These are phyloP conservation scores for Russula sp. DNA, from an alignment of 768 basidiomycete species.

Conservation along the genomic window DNA sequence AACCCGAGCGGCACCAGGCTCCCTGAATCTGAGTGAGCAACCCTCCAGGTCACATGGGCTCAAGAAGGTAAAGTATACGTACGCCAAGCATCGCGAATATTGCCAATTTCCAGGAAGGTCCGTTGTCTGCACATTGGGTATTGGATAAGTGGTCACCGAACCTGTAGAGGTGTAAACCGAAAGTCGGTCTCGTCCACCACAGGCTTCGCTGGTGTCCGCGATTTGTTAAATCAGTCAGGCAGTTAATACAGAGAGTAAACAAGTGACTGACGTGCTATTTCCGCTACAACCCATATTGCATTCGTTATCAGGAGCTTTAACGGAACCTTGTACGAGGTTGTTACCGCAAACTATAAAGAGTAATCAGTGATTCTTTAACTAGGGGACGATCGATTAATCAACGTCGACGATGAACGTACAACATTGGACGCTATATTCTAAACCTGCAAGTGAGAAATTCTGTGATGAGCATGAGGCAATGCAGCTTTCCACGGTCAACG, in stretches of 20 bases:
- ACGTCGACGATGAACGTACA: constrained; percentile 40
- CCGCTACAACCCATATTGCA: constrained; percentile 79
- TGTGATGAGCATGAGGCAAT: constrained; percentile 52
- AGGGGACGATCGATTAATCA: background rate
- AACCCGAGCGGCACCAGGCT: constrained; percentile 44
- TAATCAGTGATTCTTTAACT: background rate
- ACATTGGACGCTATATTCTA: constrained; percentile 57
- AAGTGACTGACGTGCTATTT: constrained; percentile 51
- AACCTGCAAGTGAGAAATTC: constrained; percentile 64
- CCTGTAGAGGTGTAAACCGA: constrained; percentile 61
- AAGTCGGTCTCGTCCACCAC: constrained; percentile 70
- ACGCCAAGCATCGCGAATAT: constrained; percentile 69
- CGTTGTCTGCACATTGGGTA: constrained; percentile 55
- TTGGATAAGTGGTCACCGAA: constrained; percentile 52
- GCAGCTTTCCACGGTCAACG: constrained; percentile 61
- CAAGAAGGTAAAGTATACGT: constrained; percentile 29
- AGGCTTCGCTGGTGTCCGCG: constrained; percentile 51
- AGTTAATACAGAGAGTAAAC: background rate
- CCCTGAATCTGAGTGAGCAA: constrained; percentile 40
- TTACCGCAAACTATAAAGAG: constrained; percentile 63
- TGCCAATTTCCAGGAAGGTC: constrained; percentile 60
- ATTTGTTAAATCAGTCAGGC: constrained; percentile 15
- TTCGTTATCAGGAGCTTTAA: constrained; percentile 43
- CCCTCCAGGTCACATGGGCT: too few species aligned
- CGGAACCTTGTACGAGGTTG: constrained; percentile 59